Conservation (phyloP, 2,329 filamentous ascomycete genomes). For the Penicillium janthinellum region DNA sequence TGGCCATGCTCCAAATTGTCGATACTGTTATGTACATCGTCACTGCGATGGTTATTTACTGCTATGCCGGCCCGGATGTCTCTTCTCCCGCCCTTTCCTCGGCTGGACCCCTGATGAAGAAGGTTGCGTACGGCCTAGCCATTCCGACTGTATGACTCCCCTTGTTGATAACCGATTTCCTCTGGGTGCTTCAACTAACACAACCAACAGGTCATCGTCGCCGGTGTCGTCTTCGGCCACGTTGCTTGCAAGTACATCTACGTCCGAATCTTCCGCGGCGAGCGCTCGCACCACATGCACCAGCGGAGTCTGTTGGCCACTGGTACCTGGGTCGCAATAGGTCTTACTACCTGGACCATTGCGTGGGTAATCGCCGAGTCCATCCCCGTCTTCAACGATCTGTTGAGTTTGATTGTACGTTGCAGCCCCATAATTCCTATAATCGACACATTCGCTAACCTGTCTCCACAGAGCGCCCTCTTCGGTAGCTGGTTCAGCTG, state of each 20-base stretch:
- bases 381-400: constrained; percentile 66
- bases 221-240: constrained; percentile 68
- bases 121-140: constrained; percentile 67
- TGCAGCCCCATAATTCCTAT: not conserved
- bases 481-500: constrained; percentile 68
- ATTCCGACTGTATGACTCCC: constrained; percentile 55
- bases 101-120: constrained; percentile 56
- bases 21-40: constrained; percentile 65
- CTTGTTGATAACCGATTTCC: no score
- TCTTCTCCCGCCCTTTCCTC: constrained; percentile 68
- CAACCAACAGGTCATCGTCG: constrained; percentile 54
- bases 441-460: constrained; percentile 8
- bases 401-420: constrained; percentile 61
- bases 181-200: not conserved
- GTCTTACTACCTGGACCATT: constrained; percentile 57
- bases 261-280: constrained; percentile 57
- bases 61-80: constrained; percentile 63
- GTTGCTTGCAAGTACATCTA: constrained; percentile 68
- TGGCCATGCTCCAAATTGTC: constrained; percentile 60
- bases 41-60: constrained; percentile 67
- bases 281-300: constrained; percentile 56
- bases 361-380: constrained; percentile 68
- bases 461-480: constrained; percentile 46
- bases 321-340: constrained; percentile 60
- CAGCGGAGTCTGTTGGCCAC: constrained; percentile 53